Base-by-base conservation (phyloP, 257 asterid species). In the Solanum boliviense region DNA sequence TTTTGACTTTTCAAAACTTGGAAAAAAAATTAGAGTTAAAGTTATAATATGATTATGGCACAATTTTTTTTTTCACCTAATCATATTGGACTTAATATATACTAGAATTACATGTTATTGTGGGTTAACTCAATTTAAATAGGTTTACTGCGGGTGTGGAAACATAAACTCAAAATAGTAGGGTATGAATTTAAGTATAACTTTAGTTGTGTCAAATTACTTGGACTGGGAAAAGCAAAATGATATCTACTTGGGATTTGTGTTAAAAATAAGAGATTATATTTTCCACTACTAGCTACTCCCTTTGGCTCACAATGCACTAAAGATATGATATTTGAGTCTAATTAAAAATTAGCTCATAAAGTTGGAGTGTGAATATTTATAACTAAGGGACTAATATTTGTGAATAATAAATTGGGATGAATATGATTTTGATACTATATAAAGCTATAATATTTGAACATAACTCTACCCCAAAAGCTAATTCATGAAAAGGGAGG, bases 311-410 rank as follows among this genome's bases (percentile, higher is more conserved):
- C 71, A 62, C 27, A 62, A 9, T n/a, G 32, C 2, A 32, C 0
- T 32, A 32, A 32, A 44, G 16, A 44, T 46, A 46, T 0, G 20
- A 13, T 46, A 46, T 13, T 46, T 46, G 20, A 41, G 48, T 0
- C 20, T 13, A 46, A 13, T 1, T 46, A 46, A 46, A 46, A 46
- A 46, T 13, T 13, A 46, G 56, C 56, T 46, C 0, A 46, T 46
- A 1, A 46, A 46, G 0, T 46, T 46, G 3, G 6, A 13, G 56
- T 0, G 56, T 46, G 0, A 13, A 0, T 0, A 46, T 46, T 46
- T 46, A 13, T 46, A 46, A 39, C 8, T 36, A 2, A 7, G 9
- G 39, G 39, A 7, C 9, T 36, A 36, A 36, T 0, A 36, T 36
- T 7, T 7, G 39, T 36, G 18, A 46, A 46, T 13, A 46, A 46